A percentile compares a stretch with the other conserved stretches of the same genome.
These are phyloP conservation scores for Suillus subluteus DNA, from an alignment of 768 basidiomycete genomes.

Conservation along the genomic window DNA sequence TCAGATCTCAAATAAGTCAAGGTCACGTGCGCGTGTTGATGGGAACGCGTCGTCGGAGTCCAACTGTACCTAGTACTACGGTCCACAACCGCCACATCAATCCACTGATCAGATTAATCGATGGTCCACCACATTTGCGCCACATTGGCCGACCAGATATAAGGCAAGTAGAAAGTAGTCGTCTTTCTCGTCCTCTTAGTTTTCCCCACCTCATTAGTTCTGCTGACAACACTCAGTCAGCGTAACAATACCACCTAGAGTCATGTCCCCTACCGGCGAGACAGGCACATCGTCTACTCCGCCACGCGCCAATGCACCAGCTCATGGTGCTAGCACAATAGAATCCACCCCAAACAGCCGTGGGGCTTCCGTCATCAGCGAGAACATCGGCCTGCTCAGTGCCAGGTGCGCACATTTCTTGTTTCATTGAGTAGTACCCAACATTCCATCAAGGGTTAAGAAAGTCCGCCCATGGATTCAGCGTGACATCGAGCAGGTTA, in stretches of 20 bases:
- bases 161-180: not conserved
- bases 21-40: not conserved
- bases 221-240: not conserved
- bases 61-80: not conserved
- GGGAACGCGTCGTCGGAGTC: constrained; percentile 1
- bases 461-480: not conserved
- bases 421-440: not conserved
- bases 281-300: not conserved
- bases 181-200: not conserved
- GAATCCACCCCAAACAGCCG: not conserved
- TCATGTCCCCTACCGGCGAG: not conserved
- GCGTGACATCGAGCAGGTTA: not conserved
- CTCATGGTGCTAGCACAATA: not conserved
- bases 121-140: not conserved
- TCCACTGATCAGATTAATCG: not conserved
- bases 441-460: not conserved
- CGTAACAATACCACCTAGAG: not conserved
- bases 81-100: not conserved
- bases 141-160: not conserved
- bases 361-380: not conserved
- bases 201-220: not conserved
- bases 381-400: not conserved
- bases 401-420: not conserved
- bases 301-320: not conserved
- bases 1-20: not conserved